Conservation (phyloP, 2,329 filamentous ascomycete genomes). For the Grosmannia serpens region DNA sequence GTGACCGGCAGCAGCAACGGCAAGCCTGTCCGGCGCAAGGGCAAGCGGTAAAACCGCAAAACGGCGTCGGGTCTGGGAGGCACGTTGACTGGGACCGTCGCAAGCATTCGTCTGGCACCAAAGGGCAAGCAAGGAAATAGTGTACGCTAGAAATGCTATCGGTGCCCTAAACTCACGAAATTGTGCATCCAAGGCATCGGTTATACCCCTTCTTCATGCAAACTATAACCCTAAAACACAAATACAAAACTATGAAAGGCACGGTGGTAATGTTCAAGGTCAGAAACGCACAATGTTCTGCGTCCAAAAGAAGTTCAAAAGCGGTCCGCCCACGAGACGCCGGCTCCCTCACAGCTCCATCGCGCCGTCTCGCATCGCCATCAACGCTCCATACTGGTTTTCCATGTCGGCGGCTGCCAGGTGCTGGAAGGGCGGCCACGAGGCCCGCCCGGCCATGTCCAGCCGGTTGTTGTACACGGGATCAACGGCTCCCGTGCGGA, state of each 20-base stretch:
- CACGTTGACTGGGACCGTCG: no score
- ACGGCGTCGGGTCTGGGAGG: no score
- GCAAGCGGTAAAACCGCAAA: slow-evolving; percentile 7
- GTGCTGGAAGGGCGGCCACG: slow-evolving; percentile 35
- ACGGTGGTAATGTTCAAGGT: no score
- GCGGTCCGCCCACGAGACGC: background rate
- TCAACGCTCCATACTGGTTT: slow-evolving; percentile 53
- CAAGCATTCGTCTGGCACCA: no score
- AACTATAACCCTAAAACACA: no score
- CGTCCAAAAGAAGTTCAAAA: background rate
- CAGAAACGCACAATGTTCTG: background rate
- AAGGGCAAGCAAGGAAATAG: no score
- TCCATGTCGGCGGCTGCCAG: slow-evolving; percentile 55
- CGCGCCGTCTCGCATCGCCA: slow-evolving; percentile 14
- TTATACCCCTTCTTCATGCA: no score
- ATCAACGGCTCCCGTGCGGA: slow-evolving; percentile 49
- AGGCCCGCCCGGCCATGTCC: slow-evolving; percentile 15
- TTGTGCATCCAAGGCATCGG: background rate
- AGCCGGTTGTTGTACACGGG: slow-evolving; percentile 49
- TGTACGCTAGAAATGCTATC: no score
- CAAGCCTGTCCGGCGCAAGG: slow-evolving; percentile 41
- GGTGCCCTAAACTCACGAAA: no score
- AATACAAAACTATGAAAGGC: background rate
- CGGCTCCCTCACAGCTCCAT: slow-evolving; percentile 11
- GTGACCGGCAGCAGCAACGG: slow-evolving; percentile 21